Base-by-base conservation (phyloP, 345 rosid species). In the Cardamine chenopodiifolia region DNA sequence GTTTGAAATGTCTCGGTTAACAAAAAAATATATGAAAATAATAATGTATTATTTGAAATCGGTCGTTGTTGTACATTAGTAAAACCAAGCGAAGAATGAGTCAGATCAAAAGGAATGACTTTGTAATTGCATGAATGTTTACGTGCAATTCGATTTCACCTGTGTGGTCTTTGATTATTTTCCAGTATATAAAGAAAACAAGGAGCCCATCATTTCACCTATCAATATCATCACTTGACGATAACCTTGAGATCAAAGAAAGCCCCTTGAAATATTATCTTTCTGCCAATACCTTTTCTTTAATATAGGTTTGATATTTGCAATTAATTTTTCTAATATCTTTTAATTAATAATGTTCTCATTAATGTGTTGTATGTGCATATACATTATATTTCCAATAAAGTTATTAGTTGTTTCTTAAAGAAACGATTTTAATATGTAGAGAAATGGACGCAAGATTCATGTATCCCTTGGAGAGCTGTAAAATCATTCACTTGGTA, bases 401-500 rank as follows among this genome's bases (percentile, higher is more conserved):
- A 56, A 39, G 11, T 42, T 12, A 37, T 62, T 22, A 20, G 5
- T 11, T 66, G n/a, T 66, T 45, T 65, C 39, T 26, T 37, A 67
- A 39, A 11, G 15, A 59, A 44, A 68, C 62, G 11, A 26, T 54
- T 54, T 28, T 39, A n/a, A 31, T 55, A 66, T 70, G 45, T 63
- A 76, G 75, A 40, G 40, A 70, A 45, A 76, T 70, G 80, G 81
- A 82, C 35, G 34, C 83, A 56, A 59, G 74, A 50, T 81, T 62
- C 72, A 44, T 83, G n/a, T 78, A 79, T 79, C 86, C 90, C 25
- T 64, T 73, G 71, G 76, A 82, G 54, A 78, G 75, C 28, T 82
- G 84, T 71, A 88, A 88, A 66, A 78, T 82, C 62, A 79, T 88
- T 64, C 89, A 86, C 52, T 76, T 88, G 85, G 93, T 87, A 64